These are phyloP conservation scores for Quercus variabilis DNA, from an alignment of 306 rosid species.

Conservation along the genomic window DNA sequence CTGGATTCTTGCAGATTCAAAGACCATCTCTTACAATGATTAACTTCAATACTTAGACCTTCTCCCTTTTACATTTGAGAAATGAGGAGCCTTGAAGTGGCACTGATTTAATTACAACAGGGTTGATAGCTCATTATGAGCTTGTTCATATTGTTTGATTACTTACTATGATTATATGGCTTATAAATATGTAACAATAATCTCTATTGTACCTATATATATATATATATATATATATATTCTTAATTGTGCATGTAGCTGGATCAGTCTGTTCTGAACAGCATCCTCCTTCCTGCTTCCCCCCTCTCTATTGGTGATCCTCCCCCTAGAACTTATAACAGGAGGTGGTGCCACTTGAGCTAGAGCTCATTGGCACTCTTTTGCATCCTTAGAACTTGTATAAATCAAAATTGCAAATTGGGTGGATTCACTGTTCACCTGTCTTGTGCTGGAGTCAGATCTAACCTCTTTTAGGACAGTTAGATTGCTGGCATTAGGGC, in stretches of 20 bases:
- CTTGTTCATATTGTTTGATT: background rate
- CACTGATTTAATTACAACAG: background rate
- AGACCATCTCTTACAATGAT: background rate
- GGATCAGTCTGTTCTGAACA: background rate
- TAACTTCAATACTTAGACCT: background rate
- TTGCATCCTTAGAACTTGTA: background rate
- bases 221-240: background rate
- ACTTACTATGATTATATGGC: background rate
- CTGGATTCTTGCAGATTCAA: background rate
- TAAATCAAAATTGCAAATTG: background rate
- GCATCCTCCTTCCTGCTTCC: too few relatives aligned
- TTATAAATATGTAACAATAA: background rate
- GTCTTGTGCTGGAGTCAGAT: background rate
- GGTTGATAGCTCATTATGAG: background rate
- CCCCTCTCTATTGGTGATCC: too few relatives aligned
- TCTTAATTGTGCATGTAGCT: background rate
- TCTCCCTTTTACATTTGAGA: background rate
- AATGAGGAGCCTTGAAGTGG: background rate
- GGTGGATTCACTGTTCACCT: background rate
- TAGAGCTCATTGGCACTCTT: background rate
- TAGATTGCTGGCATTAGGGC: background rate
- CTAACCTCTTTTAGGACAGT: background rate
- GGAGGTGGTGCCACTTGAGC: too few relatives aligned
- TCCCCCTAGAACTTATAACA: too few relatives aligned
- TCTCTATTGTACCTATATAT: background rate